Conservation (phyloP, 768 basidiomycete species). For the Tricholoma terreum region DNA sequence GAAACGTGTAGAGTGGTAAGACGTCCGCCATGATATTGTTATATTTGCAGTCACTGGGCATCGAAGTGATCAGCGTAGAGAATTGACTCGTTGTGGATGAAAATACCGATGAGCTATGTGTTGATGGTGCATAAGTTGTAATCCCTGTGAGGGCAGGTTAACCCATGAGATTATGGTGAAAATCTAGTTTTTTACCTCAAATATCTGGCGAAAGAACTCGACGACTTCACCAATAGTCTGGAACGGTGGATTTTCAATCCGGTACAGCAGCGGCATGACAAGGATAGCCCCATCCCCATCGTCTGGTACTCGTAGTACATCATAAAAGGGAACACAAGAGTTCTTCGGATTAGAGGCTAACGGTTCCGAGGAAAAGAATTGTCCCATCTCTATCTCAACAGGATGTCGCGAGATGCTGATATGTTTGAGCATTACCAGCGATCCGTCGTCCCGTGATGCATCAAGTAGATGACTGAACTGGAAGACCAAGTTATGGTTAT, state of each 20-base stretch:
- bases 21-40: slow-evolving; percentile 33
- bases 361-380: slow-evolving; percentile 15
- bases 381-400: slow-evolving; percentile 26
- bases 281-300: slow-evolving; percentile 11
- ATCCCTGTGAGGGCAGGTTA: slow-evolving; percentile 16
- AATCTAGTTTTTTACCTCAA: neutral
- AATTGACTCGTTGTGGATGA: no score
- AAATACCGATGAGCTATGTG: neutral
- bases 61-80: no score
- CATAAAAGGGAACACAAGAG: slow-evolving; percentile 29
- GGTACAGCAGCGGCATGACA: slow-evolving; percentile 24
- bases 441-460: slow-evolving; percentile 26
- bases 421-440: slow-evolving; percentile 25
- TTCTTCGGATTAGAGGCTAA: slow-evolving; percentile 22
- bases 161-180: neutral
- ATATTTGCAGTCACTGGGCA: no score
- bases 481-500: neutral
- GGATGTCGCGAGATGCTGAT: slow-evolving; percentile 11
- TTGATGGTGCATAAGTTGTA: slow-evolving; percentile 30
- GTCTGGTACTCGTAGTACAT: slow-evolving; percentile 14
- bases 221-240: slow-evolving; percentile 26
- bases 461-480: slow-evolving; percentile 23
- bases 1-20: slow-evolving; percentile 12
- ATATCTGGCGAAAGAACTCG: slow-evolving; percentile 2
- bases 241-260: slow-evolving; percentile 17